Conservation (phyloP, 495 filamentous ascomycete species). For the Talaromyces borbonicus region DNA sequence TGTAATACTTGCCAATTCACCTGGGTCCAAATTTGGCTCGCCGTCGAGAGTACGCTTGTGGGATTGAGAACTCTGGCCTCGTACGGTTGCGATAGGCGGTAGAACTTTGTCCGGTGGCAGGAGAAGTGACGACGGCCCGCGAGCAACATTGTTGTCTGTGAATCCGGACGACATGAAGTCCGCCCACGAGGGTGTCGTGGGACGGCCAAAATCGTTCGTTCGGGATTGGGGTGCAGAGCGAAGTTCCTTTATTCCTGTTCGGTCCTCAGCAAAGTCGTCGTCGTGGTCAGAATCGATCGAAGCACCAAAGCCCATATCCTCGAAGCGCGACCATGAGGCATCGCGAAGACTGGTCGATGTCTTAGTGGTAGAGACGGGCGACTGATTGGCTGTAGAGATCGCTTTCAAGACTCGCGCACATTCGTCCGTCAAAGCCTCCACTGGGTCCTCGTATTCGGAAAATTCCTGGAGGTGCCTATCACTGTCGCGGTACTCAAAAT, state of each 20-base stretch:
- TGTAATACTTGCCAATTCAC: conserved; percentile 86
- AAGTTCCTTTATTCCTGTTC: conserved; percentile 30
- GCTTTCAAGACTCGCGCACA: conserved; percentile 81
- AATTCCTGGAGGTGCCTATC: conserved; percentile 75
- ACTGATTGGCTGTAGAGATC: conserved; percentile 84
- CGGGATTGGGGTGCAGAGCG: conserved; percentile 52
- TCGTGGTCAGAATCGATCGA: conserved; percentile 59
- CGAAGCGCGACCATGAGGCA: conserved; percentile 92
- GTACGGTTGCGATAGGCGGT: conserved; percentile 61
- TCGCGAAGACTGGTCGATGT: conserved; percentile 62
- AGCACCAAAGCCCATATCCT: conserved; percentile 85
- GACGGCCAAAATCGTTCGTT: conserved; percentile 58
- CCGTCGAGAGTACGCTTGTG: conserved; percentile 57
- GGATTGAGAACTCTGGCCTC: conserved; percentile 83
- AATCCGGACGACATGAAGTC: conserved; percentile 95
- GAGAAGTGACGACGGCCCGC: conserved; percentile 49
- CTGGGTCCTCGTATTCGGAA: conserved; percentile 80
- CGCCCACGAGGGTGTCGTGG: conserved; percentile 94
- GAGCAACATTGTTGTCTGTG: conserved; percentile 53
- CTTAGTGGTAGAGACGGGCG: conserved; percentile 55
- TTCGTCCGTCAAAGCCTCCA: conserved; percentile 83
- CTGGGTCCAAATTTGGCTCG: conserved; percentile 67
- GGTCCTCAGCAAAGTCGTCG: conserved; percentile 28
- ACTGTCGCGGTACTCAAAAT: conserved; percentile 89
- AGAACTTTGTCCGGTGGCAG: conserved; percentile 85